These are phyloP conservation scores for Aspergillus nidulans DNA, from an alignment of 495 filamentous ascomycete species.

Conservation along the genomic window DNA sequence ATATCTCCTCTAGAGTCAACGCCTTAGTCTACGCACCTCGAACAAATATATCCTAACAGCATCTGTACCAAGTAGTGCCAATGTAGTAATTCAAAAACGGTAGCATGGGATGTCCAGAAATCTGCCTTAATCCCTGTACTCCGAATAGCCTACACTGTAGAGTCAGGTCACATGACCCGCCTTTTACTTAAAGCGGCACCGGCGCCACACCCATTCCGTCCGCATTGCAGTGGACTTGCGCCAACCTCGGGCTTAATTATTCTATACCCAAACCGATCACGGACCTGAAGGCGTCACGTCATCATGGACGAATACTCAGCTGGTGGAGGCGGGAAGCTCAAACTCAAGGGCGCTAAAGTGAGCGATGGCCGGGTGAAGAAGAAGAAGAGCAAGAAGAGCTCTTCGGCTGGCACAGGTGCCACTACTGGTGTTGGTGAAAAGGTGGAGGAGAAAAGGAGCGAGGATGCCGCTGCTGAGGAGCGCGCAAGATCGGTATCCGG, in stretches of 20 bases:
- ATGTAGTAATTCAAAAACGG: no score
- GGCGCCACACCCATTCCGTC: constrained; percentile 1
- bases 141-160: no score
- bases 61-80: no score
- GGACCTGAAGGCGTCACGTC: not conserved
- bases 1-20: no score
- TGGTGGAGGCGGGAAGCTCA: constrained; percentile 63
- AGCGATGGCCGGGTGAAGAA: constrained; percentile 48
- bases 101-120: not conserved
- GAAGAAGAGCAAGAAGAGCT: constrained; percentile 63
- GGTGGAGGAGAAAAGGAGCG: not conserved
- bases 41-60: no score
- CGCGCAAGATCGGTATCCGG: no score
- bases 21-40: no score
- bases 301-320: constrained; percentile 62
- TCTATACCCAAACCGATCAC: not conserved
- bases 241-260: not conserved
- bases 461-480: constrained; percentile 1
- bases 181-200: not conserved
- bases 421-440: not conserved
- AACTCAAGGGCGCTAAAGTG: constrained; percentile 71
- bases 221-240: not conserved
- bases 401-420: constrained; percentile 12
- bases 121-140: not conserved
- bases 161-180: not conserved